Base-by-base conservation (phyloP, 805 yeast genomes). In the Yamadazyma nakazawae region DNA sequence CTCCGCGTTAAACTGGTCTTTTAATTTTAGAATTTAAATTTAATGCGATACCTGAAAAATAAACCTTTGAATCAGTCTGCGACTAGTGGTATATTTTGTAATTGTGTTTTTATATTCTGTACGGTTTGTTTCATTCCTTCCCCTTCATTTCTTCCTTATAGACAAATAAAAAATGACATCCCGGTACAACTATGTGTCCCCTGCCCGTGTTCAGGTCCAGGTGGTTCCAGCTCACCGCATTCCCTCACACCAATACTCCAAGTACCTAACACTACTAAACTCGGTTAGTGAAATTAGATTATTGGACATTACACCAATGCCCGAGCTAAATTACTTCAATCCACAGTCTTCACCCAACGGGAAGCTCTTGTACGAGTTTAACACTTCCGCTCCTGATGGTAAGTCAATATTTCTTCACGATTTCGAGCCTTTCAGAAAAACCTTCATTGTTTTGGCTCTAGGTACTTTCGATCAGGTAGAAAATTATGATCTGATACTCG, bases 261-360 rank as follows among this genome's bases (percentile, higher is more conserved):
- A 57, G 37, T 79, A 78, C 53, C 68, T 74, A 7, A 63, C 63
- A 2, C 57, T 68, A 25, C 59, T 91, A 39, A 67, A 70, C 34
- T 60, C 71, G 13, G 75, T 80, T 32, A 63, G 72, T 37, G 92
- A 87, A 57, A 81, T 89, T 14, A 68, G 95, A 51, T 69, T 90
- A 30, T 76, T 85, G 19, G 97, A 90, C 61, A 76, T 92, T 10
- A 74, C 89, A 1, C 86, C 94, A 5, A 79, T 79, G 38, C 72
- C 64, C 4, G 51, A 58, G 5, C 58, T 67, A 31, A 64, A 60
- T 21, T 57, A 74, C 55, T 90, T 90, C 72, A 87, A 86, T 54
- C 97, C 98, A 1, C 94, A 84, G 58, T 84, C 85, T 0, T 87
- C 80, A 56, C 96, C 97, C 0, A 75, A 76, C 42, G 98, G 98